These are phyloP conservation scores for Pseudozyma hubeiensis DNA, from an alignment of 1,284 basidiomycete genomes.

Conservation along the genomic window DNA sequence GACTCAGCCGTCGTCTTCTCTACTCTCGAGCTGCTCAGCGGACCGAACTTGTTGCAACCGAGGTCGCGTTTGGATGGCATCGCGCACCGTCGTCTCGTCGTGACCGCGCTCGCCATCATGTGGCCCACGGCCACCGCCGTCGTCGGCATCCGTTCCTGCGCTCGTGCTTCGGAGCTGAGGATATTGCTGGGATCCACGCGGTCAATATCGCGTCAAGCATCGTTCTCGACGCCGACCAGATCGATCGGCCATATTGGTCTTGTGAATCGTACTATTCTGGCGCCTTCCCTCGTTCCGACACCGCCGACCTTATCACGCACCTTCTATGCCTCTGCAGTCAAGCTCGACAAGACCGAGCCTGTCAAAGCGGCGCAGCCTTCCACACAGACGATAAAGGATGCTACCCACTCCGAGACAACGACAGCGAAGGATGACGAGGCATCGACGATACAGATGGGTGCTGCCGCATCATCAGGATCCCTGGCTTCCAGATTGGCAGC, in stretches of 20 bases:
- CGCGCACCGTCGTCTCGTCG: neutral
- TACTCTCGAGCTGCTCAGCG: neutral
- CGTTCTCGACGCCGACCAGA: constrained; percentile 1
- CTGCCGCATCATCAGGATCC: constrained; percentile 6
- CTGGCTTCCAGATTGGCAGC: constrained; percentile 23
- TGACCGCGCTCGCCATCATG: constrained; percentile 15
- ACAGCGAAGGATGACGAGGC: neutral
- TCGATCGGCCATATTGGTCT: neutral
- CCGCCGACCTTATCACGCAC: neutral
- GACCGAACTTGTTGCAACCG: neutral
- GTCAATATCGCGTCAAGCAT: constrained; percentile 18
- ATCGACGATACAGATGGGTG: neutral
- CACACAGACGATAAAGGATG: constrained; percentile 5
- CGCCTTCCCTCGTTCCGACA: neutral
- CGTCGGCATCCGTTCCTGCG: constrained; percentile 34
- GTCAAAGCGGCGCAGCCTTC: constrained; percentile 4
- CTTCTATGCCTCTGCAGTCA: constrained; percentile 10
- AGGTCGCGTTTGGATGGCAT: constrained; percentile 2
- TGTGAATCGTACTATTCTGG: neutral
- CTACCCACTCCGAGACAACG: neutral
- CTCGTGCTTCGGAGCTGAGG: constrained; percentile 16
- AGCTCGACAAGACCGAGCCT: constrained; percentile 15
- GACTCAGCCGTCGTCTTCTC: neutral
- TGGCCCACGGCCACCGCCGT: constrained; percentile 34
- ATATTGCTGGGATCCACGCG: constrained; percentile 6